phyloP scores from a whole-genome alignment of 1,284 basidiomycete genomes.

The Pascua sp. region DNA sequence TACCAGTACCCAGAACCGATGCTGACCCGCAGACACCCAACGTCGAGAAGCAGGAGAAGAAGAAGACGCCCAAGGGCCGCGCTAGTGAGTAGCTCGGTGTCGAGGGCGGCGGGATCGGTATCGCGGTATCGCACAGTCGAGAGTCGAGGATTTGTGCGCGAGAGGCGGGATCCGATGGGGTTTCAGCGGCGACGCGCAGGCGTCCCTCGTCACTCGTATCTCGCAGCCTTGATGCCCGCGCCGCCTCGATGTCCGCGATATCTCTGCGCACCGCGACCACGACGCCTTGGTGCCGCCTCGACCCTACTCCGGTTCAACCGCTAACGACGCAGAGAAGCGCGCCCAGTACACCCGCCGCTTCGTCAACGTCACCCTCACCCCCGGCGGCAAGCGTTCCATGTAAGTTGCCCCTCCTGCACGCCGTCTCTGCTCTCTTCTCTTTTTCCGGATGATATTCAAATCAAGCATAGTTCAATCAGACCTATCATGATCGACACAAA shows the following conservation, averaged over 20 bases:
- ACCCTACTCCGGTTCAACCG: background rate
- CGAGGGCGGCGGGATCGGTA: background rate
- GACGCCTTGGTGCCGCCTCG: too few relatives aligned
- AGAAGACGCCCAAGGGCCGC: conserved; percentile 91
- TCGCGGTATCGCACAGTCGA: background rate
- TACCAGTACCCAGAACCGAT: too few relatives aligned
- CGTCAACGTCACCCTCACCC: conserved; percentile 88
- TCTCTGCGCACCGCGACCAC: background rate
- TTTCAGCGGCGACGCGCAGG: too few relatives aligned
- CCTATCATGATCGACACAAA: conserved; percentile 61
- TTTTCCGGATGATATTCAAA: conserved; percentile 60
- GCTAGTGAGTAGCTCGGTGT: conserved; percentile 56
- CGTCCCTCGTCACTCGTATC: too few relatives aligned
- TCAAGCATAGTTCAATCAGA: conserved; percentile 92
- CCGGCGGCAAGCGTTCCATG: conserved; percentile 94
- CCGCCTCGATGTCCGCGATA: background rate
- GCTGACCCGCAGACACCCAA: conserved; percentile 64
- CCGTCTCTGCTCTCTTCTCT: conserved; percentile 7
- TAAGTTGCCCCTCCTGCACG: conserved; percentile 56
- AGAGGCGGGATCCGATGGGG: too few relatives aligned
- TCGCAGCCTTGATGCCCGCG: too few relatives aligned
- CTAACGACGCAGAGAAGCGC: conserved; percentile 64
- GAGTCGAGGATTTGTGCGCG: background rate
- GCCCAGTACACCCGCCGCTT: conserved; percentile 64
- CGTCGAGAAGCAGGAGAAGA: conserved; percentile 97